phyloP scores from a whole-genome alignment of 176 grass and related monocot genomes.

The Saccharum officinarum region DNA sequence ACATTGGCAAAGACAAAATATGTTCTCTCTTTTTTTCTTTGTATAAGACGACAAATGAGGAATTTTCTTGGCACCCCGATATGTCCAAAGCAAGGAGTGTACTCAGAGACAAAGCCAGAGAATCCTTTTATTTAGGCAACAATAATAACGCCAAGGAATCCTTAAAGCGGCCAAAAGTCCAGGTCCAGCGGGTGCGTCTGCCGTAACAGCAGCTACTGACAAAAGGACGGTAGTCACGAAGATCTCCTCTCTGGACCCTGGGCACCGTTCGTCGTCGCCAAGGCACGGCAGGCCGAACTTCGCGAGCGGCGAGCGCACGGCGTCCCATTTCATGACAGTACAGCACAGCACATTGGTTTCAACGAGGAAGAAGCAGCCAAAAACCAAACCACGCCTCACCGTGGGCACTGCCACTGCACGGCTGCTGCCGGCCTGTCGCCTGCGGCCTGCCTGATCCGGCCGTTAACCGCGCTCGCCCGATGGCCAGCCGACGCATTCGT shows the following conservation, averaged over 20 bases:
- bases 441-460: background rate
- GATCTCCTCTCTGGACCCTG: background rate
- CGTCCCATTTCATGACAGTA: background rate
- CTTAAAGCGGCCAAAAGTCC: background rate
- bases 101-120: background rate
- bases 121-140: background rate
- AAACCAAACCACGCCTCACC: background rate
- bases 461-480: background rate
- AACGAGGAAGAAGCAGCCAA: background rate
- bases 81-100: background rate
- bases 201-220: background rate
- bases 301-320: background rate
- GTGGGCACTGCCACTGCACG: background rate
- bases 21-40: no score
- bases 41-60: no score
- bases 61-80: background rate
- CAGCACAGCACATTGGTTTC: background rate
- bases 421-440: constrained; percentile 2
- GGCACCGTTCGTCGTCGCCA: background rate
- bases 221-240: constrained; percentile 24
- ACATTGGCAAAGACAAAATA: background rate
- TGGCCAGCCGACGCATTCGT: background rate
- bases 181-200: background rate
- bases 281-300: background rate
- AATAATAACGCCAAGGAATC: background rate